Base-by-base conservation (phyloP, 2,329 filamentous ascomycete species). In the Ambrosiella cleistominuta region DNA sequence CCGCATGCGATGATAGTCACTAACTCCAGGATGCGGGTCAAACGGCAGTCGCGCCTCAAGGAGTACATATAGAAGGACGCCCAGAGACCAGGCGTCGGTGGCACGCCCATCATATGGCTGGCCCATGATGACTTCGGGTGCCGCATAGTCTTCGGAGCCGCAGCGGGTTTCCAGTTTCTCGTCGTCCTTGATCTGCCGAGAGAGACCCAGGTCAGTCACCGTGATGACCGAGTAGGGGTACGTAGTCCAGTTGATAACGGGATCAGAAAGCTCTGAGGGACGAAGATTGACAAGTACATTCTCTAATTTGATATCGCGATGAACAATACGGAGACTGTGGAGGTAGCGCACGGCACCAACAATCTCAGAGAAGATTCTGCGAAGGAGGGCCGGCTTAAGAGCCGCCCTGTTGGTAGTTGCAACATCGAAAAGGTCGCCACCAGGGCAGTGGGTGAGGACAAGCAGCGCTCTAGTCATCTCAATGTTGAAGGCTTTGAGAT, bases 241-340 rank as follows among this genome's bases (percentile, higher is more conserved):
- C 0, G 75, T 81, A 51, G 77, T 74, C 76, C 88, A 95, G 65
- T 91, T 78, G 39, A 78, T 72, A 5, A 76, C 73, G 64, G 74
- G 62, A 65, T 80, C 75, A n/a, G 81, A 73, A 45, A 94, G 78
- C 66, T 86, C 80, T 36, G 78, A 67, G 3, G 80, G 74, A 0
- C 85, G 80, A 53, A 95, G 75, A 67, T 95, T 97, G 65, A 97
- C 85, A 37, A 98, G 82, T 47, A 96, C 88, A 69, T 97, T 88
- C 75, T 98, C 93, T 60, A 98, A 82, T 72, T 98, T 98, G 70
- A 98, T 94, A 69, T 98, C 93, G 61, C 93, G 82, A 68, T 98
- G 93, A 57, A 97, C 91, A 67, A 98, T 95, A 64, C 81, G 83
- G 65, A 86, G 76, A 57, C 80, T 75, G 69, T 98, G 93, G 54